Evolutionary conservation across 345 rosid species (phyloP).

Genomic region (Eucalyptus camaldulensis): DNA sequence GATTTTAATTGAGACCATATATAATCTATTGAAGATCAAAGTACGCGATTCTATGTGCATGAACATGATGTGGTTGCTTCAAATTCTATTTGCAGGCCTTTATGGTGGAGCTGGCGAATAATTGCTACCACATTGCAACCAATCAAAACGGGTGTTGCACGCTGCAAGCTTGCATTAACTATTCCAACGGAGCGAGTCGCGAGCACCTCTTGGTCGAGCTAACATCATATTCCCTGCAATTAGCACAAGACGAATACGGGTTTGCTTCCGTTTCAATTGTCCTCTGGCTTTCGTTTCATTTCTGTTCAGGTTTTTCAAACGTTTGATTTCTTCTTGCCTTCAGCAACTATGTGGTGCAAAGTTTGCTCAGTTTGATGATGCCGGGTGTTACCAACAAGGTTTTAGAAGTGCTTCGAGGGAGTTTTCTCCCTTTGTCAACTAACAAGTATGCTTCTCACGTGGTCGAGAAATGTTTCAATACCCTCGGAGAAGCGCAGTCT

Average conservation of each 20-base stretch:
- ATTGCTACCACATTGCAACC: constrained; percentile 16
- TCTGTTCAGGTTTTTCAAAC: background rate
- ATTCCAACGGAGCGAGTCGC: background rate
- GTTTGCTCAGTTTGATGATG: background rate
- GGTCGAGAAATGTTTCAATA: constrained; percentile 28
- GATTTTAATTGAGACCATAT: background rate
- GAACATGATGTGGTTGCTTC: background rate
- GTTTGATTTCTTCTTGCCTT: background rate
- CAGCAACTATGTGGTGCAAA: constrained; percentile 48
- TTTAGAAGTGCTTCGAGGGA: constrained; percentile 8
- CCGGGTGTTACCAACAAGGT: background rate
- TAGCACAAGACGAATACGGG: constrained; percentile 29
- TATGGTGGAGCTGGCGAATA: constrained; percentile 1
- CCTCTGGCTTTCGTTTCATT: background rate
- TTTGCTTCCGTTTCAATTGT: background rate
- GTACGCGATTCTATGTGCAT: background rate
- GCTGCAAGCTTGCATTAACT: constrained; percentile 10
- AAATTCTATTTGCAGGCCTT: constrained; percentile 9
- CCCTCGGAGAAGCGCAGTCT: background rate
- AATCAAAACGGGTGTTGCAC: constrained; percentile 29
- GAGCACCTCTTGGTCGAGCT: constrained; percentile 5
- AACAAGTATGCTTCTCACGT: constrained; percentile 36
- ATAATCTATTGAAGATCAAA: background rate
- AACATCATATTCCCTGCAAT: constrained; percentile 1
- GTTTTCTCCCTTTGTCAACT: constrained; percentile 7